Evolutionary conservation across 768 basidiomycete genomes (phyloP).

Genomic region (Sarcodon sp.): DNA sequence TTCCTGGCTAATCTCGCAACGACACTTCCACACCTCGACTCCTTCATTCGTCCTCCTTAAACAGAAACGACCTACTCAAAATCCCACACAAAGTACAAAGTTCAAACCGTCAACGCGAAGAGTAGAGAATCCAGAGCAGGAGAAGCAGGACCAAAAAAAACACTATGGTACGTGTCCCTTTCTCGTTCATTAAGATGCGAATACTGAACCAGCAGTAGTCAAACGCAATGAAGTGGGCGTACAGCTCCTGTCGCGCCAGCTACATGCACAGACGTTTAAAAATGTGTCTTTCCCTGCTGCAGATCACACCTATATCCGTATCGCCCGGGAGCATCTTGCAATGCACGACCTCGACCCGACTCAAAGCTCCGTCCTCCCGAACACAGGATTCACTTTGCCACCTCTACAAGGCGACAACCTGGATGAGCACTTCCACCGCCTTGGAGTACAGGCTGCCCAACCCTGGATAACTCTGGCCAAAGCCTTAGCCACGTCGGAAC

Average conservation of each 20-base stretch:
- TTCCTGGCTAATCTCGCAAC: no score
- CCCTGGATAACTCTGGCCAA: conserved; percentile 70
- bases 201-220: conserved; percentile 18
- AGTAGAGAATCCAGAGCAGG: no score
- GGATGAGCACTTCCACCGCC: conserved; percentile 78
- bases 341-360: conserved; percentile 71
- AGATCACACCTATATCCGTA: conserved; percentile 46
- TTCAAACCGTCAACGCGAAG: no score
- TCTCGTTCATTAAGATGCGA: no score
- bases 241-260: conserved; percentile 72
- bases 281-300: conserved; percentile 54
- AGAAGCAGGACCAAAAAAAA: no score
- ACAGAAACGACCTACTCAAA: no score
- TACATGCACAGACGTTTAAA: conserved; percentile 78
- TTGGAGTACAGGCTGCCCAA: conserved; percentile 56
- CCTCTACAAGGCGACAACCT: conserved; percentile 70
- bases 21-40: no score
- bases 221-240: conserved; percentile 87
- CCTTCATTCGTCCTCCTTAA: no score
- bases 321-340: conserved; percentile 71
- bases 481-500: conserved; percentile 30
- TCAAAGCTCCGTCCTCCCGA: conserved; percentile 70
- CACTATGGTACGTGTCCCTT: no score
- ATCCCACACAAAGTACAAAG: no score
- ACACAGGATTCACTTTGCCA: conserved; percentile 73